These are phyloP conservation scores for Clathrus columnatus DNA, from an alignment of 768 basidiomycete genomes.

Conservation along the genomic window DNA sequence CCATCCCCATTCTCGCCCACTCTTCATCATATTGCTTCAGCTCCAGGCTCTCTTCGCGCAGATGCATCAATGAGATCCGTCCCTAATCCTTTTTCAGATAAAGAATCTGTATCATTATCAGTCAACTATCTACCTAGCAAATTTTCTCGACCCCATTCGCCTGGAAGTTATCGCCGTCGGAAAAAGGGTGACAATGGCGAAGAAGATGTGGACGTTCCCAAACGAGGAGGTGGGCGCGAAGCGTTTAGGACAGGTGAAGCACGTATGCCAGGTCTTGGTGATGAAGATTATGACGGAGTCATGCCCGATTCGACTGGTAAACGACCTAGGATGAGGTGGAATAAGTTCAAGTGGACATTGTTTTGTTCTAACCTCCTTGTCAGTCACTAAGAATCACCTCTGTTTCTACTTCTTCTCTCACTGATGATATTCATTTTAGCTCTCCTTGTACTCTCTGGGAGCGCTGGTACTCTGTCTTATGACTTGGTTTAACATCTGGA, in stretches of 20 bases:
- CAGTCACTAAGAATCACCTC: slow-evolving; percentile 17
- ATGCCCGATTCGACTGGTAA: slow-evolving; percentile 11
- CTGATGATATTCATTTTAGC: slow-evolving; percentile 16
- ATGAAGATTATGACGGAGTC: slow-evolving; percentile 32
- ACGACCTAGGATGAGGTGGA: slow-evolving; percentile 28
- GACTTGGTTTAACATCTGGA: slow-evolving; percentile 35
- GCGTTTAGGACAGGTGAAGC: slow-evolving; percentile 32
- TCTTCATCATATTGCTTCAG: neutral
- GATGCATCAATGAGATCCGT: neutral
- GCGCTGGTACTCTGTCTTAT: slow-evolving; percentile 28
- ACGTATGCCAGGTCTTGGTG: slow-evolving; percentile 29
- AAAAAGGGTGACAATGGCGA: neutral
- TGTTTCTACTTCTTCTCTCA: neutral
- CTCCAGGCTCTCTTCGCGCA: slow-evolving; percentile 3
- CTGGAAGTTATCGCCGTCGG: neutral
- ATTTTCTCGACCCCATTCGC: slow-evolving; percentile 39
- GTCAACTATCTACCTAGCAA: slow-evolving; percentile 74
- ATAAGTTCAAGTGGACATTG: slow-evolving; percentile 33
- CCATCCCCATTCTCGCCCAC: neutral
- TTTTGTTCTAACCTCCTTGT: slow-evolving; percentile 30
- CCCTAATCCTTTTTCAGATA: neutral
- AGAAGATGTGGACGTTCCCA: slow-evolving; percentile 29
- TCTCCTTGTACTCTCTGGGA: slow-evolving; percentile 26
- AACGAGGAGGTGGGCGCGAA: slow-evolving; percentile 63
- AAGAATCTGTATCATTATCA: slow-evolving; percentile 33